Base-by-base conservation (phyloP, 441 rosid genomes). In the Euphorbia celastroides region DNA sequence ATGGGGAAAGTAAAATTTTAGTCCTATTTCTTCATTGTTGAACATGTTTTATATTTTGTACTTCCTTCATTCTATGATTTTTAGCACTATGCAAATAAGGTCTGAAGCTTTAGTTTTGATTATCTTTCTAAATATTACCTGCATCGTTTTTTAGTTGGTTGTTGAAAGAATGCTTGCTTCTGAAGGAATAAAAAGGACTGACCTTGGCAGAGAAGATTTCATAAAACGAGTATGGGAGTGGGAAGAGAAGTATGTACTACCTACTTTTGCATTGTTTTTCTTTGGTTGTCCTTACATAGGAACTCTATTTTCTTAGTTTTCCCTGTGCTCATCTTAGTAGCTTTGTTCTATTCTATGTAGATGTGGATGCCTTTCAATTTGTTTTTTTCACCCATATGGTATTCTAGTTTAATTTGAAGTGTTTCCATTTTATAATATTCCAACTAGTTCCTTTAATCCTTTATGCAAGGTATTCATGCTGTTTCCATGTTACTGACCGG, bases 141-240 rank as follows among this genome's bases (percentile, higher is more conserved):
- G 31, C 57, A 41, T 74, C 56, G 74, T 57, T 73, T 73, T 54
- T 30, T 85, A 93, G 97, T 83, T 93, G 84, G 99, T 93, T 68
- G 97, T 93, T 68, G 99, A 93, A 81, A 86, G 77, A 85, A 91
- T 91, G 99, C 83, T 93, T 77, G 93, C 89, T 57, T 83, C 90
- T 73, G 96, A 93, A 85, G 97, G 99, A 72, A 81, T 85, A 70
- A 88, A 86, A 80, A 85, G 96, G 84, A 80, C 66, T 46, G 92
- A 91, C 27, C 66, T 93, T 78, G 82, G 89, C 68, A 84, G 99
- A 79, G 96, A 89, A 60, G 96, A 91, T 79, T 93, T 93, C 84
- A 82, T 85, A 55, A 84, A 83, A 81, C 84, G 88, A 79, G 96
- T 91, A 72, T 93, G 97, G 99, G 93, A 93, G 72, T 93, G 99